These are phyloP conservation scores for Haplosporangium sp. DNA, from an alignment of 371 early-diverging fungal species.

Conservation along the genomic window DNA sequence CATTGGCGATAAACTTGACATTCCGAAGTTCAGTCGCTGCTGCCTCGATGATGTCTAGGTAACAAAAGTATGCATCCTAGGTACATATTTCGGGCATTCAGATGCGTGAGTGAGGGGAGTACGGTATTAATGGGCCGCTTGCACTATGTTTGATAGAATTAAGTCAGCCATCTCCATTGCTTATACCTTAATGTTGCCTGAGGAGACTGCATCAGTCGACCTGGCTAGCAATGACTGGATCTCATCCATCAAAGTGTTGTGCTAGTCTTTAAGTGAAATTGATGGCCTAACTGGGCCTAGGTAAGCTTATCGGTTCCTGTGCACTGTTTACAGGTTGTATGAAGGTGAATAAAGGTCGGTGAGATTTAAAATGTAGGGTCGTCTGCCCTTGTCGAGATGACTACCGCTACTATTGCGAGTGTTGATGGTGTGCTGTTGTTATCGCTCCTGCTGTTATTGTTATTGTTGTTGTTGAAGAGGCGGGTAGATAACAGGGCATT, in stretches of 20 bases:
- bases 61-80: conserved; percentile 48
- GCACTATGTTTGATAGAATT: too few relatives aligned
- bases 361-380: neutral
- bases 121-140: too few relatives aligned
- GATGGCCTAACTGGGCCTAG: conserved; percentile 3
- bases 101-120: too few relatives aligned
- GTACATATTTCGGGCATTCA: too few relatives aligned
- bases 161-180: too few relatives aligned
- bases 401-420: too few relatives aligned
- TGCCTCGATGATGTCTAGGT: conserved; percentile 45
- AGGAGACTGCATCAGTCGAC: conserved; percentile 46
- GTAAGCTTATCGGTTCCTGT: neutral
- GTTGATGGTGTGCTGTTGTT: too few relatives aligned
- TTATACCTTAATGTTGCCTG: conserved; percentile 54
- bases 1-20: conserved; percentile 53
- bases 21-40: conserved; percentile 44
- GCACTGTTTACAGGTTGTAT: too few relatives aligned
- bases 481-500: neutral
- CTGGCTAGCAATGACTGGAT: conserved; percentile 47
- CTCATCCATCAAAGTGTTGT: conserved; percentile 42
- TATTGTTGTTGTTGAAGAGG: conserved; percentile 1
- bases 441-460: too few relatives aligned
- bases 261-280: conserved; percentile 1
- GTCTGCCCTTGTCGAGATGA: too few relatives aligned
- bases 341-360: neutral